Evolutionary conservation across 106 monocot species (phyloP), one percentile per base, ranked within the genome.

Genomic region (Dendrobium nobile): DNA sequence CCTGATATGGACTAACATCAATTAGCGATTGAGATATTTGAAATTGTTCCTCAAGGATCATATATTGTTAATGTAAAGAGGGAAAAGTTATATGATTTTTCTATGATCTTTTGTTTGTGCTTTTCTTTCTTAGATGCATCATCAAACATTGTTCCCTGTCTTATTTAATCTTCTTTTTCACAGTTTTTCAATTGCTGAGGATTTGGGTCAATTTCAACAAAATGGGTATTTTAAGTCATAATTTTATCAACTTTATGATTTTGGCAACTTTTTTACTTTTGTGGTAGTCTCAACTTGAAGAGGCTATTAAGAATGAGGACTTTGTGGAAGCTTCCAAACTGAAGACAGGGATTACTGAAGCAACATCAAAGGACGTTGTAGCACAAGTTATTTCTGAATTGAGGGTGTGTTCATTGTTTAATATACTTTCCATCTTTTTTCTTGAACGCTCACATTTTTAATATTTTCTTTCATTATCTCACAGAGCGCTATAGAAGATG

Each of bases 281-380:
- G 24, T 82, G 42, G 3, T 85, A 96, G 95, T 96, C 93, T 82
- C 91, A 96, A 90, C 89, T 96, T 27, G 91, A 96, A 91, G 95
- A 96, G 80, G 95, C 95, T 44, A 85, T 96, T 16, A 93, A 96
- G 75, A 93, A 93, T 43, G 95, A 96, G 83, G 91, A 96, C 82
- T 96, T 96, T 74, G 7, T 64, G 6, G 95, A 96, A 87, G 95
- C 95, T 70, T 81, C 89, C 75, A 90, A 90, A 82, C 79, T 91
- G 88, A 93, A 96, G 80, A 79, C 33, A 78, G 85, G 91, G 75
- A 89, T 96, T 78, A 78, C 84, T 42, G 93, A 96, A 85, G 89
- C 89, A 59, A 80, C 88, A 44, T 85, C 89, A 44, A 91, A 89
- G 76, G 93, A 96, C 47, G 47, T 85, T 67, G 88, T 96, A 37